Evolutionary conservation across 345 rosid genomes (phyloP).

Genomic region (Balakata baccata): DNA sequence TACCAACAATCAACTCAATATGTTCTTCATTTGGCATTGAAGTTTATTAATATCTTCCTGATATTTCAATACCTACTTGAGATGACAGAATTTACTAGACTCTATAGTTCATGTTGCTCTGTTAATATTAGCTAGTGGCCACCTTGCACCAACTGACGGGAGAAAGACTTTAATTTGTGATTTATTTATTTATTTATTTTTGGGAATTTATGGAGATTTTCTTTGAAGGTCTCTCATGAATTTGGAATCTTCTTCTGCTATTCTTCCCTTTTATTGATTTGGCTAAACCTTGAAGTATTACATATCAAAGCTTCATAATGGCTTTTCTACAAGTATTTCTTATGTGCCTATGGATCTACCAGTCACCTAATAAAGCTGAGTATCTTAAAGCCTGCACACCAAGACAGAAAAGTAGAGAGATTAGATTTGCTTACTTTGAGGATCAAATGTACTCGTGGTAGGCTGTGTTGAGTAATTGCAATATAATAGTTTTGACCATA

Average conservation of each 20-base stretch:
- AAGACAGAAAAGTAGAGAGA: constrained; percentile 4
- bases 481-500: constrained; percentile 29
- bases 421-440: constrained; percentile 2
- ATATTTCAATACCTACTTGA: constrained; percentile 23
- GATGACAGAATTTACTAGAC: constrained; percentile 16
- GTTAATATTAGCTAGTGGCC: neutral
- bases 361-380: constrained; percentile 7
- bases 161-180: no score
- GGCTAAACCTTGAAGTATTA: neutral
- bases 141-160: neutral
- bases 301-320: neutral
- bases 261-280: neutral
- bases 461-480: constrained; percentile 15
- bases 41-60: constrained; percentile 26
- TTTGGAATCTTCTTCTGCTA: neutral
- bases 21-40: constrained; percentile 23
- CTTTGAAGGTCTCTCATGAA: neutral
- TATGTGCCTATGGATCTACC: neutral
- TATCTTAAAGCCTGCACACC: neutral
- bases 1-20: constrained; percentile 39
- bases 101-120: neutral
- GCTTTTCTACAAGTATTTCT: neutral
- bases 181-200: no score
- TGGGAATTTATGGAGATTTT: neutral
- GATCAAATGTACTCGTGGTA: constrained; percentile 16